Percentiles rank a stretch among this genome's conserved stretches.
phyloP scores from a whole-genome alignment of 345 rosid species.

The Hirschfeldia incana region DNA sequence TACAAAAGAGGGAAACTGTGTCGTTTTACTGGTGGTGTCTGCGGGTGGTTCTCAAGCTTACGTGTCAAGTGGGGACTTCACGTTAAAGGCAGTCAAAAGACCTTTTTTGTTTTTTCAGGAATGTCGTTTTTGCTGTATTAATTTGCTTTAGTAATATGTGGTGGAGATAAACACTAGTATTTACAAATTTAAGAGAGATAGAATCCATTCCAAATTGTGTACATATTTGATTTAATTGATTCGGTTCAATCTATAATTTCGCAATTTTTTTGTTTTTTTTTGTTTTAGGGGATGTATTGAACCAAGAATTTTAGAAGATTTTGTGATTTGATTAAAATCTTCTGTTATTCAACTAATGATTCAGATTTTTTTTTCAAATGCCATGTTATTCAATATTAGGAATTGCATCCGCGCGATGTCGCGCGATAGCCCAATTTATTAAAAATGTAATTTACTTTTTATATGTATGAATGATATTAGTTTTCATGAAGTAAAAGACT shows the following conservation, averaged over 20 bases:
- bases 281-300: no score
- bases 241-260: neutral
- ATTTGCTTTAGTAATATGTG: no score
- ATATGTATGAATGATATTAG: no score
- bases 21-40: slow-evolving; percentile 18
- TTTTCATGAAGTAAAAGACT: no score
- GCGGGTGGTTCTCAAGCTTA: slow-evolving; percentile 3
- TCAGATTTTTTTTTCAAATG: no score
- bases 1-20: slow-evolving; percentile 4
- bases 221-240: neutral
- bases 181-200: neutral
- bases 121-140: neutral
- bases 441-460: no score
- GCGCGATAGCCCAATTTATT: no score
- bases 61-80: slow-evolving; percentile 19
- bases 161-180: neutral
- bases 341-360: no score
- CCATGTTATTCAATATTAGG: no score
- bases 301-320: no score
- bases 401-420: no score
- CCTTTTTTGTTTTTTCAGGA: neutral
- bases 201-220: neutral
- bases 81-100: neutral
- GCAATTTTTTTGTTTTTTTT: neutral
- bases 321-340: no score